phyloP scores from a whole-genome alignment of 176 grass and related monocot genomes.

The Musa beccarii region DNA sequence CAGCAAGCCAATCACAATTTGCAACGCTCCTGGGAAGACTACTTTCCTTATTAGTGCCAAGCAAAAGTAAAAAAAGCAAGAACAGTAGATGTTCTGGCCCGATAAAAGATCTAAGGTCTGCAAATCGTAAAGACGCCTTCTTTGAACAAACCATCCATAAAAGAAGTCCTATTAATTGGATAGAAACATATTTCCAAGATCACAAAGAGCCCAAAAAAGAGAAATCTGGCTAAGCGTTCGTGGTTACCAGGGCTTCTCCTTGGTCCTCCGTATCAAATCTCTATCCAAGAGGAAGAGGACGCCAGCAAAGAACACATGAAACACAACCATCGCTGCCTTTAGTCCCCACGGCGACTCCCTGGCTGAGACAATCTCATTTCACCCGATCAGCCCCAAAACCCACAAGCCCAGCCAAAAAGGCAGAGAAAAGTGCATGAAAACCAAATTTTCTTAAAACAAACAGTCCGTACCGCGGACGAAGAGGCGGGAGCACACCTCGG shows the following conservation, averaged over 20 bases:
- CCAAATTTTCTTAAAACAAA: slow-evolving; percentile 7
- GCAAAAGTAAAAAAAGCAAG: no score
- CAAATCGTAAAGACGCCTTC: no score
- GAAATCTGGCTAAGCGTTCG: neutral
- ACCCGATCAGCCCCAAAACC: neutral
- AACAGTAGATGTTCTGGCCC: no score
- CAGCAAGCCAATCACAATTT: no score
- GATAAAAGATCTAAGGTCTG: no score
- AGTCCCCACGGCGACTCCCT: slow-evolving; percentile 51
- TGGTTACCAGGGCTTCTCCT: slow-evolving; percentile 54
- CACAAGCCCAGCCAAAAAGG: slow-evolving; percentile 16
- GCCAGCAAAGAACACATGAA: slow-evolving; percentile 69
- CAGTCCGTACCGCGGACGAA: slow-evolving; percentile 36
- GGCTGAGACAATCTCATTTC: slow-evolving; percentile 26
- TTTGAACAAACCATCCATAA: no score
- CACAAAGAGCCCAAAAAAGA: neutral
- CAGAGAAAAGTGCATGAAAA: neutral
- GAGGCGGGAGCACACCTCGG: slow-evolving; percentile 18
- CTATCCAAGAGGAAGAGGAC: slow-evolving; percentile 57
- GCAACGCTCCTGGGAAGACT: no score
- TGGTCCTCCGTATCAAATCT: slow-evolving; percentile 44
- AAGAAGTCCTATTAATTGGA: neutral
- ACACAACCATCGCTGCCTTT: slow-evolving; percentile 55
- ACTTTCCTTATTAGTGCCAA: no score
- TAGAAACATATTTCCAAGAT: neutral